A percentile compares a stretch with the other conserved stretches of the same genome.
These are phyloP conservation scores for Chaetomium fimeti DNA, from an alignment of 495 filamentous ascomycete species.

Conservation along the genomic window DNA sequence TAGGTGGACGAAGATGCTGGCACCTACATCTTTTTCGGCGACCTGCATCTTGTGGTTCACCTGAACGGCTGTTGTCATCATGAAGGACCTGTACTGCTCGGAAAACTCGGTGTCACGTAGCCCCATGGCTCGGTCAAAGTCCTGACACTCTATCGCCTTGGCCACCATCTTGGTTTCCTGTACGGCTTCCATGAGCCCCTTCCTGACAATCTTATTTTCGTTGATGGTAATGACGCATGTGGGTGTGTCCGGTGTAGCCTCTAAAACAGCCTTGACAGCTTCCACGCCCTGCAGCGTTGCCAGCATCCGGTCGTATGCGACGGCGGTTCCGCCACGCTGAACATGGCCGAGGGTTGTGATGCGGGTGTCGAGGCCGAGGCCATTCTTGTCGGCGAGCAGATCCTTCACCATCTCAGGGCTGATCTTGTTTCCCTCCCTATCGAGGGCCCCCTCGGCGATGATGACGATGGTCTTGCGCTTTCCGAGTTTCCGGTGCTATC, in stretches of 20 bases:
- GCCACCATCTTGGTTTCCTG: constrained; percentile 78
- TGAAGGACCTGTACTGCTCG: constrained; percentile 86
- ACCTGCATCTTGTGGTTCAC: constrained; percentile 51
- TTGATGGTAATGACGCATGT: constrained; percentile 92
- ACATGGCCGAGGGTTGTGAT: constrained; percentile 96
- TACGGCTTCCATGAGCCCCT: constrained; percentile 85
- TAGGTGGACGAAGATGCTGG: neutral
- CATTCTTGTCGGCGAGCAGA: constrained; percentile 69
- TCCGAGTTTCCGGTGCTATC: constrained; percentile 81
- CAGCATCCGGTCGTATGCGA: constrained; percentile 92
- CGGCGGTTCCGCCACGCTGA: constrained; percentile 87
- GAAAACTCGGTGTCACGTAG: constrained; percentile 90
- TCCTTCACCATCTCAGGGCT: constrained; percentile 76
- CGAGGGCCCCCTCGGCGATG: constrained; percentile 91
- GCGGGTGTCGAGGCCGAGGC: constrained; percentile 79
- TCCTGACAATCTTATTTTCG: constrained; percentile 95
- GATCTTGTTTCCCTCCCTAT: constrained; percentile 82
- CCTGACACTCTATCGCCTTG: constrained; percentile 70
- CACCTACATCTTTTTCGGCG: constrained; percentile 67
- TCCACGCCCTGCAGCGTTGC: constrained; percentile 93
- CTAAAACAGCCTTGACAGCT: constrained; percentile 93
- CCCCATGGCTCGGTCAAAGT: constrained; percentile 81
- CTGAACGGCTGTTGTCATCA: constrained; percentile 72
- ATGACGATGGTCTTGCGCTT: constrained; percentile 99
- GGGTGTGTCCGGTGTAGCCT: constrained; percentile 82